Evolutionary conservation across 2,329 filamentous ascomycete genomes (phyloP).

Genomic region (Arachnomyces sp.): DNA sequence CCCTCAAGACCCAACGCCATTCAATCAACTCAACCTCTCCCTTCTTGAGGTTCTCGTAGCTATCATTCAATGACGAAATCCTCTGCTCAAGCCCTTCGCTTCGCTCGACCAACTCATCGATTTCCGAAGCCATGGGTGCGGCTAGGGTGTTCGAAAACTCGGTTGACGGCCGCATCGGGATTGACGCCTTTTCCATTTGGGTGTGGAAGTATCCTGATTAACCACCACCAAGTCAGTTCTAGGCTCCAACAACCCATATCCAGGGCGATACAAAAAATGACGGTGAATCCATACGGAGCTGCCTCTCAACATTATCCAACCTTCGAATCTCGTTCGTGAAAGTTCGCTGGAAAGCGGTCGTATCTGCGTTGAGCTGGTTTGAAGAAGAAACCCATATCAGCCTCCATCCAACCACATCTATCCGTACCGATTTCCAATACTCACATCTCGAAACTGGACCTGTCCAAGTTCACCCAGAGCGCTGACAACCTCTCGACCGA

Average conservation of each 20-base stretch:
- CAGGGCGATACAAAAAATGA: neutral
- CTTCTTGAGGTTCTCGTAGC: slow-evolving; percentile 97
- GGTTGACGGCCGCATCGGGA: slow-evolving; percentile 79
- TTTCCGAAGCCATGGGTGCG: slow-evolving; percentile 83
- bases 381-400: slow-evolving; percentile 17
- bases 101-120: slow-evolving; percentile 88
- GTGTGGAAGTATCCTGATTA: slow-evolving; percentile 77
- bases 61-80: slow-evolving; percentile 86
- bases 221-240: slow-evolving; percentile 1
- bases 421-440: slow-evolving; percentile 28
- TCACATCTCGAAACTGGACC: slow-evolving; percentile 94
- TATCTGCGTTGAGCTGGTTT: slow-evolving; percentile 75
- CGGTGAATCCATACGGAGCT: slow-evolving; percentile 63
- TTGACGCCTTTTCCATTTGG: slow-evolving; percentile 90
- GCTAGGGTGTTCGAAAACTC: slow-evolving; percentile 82
- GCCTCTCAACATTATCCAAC: slow-evolving; percentile 94
- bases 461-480: slow-evolving; percentile 91
- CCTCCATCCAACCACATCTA: neutral
- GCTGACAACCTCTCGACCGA: slow-evolving; percentile 93
- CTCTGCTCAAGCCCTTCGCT: slow-evolving; percentile 88
- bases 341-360: slow-evolving; percentile 89
- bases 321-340: slow-evolving; percentile 97
- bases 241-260: slow-evolving; percentile 1
- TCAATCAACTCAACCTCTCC: slow-evolving; percentile 93
- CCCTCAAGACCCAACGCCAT: slow-evolving; percentile 95